phyloP scores from a whole-genome alignment of 2,329 filamentous ascomycete genomes.

The Corinectria fuckeliana region DNA sequence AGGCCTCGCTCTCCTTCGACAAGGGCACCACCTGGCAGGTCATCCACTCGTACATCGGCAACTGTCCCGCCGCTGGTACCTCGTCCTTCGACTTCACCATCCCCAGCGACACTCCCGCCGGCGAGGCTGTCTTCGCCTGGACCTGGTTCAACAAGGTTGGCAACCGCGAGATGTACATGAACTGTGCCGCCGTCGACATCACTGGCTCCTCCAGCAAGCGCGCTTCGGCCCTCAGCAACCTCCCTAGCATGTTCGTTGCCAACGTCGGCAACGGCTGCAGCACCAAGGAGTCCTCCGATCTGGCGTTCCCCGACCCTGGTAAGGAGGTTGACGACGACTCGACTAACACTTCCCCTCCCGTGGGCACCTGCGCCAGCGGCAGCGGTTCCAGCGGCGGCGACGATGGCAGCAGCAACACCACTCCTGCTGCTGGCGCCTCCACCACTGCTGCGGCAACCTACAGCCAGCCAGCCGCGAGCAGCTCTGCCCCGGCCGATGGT shows the following conservation, averaged over 20 bases:
- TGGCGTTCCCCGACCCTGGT: constrained; percentile 72
- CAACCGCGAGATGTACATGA: constrained; percentile 88
- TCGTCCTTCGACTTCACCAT: constrained; percentile 70
- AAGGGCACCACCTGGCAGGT: constrained; percentile 73
- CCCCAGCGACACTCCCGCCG: constrained; percentile 65
- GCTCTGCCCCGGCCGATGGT: constrained; percentile 28
- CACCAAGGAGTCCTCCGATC: constrained; percentile 63
- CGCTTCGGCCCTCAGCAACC: constrained; percentile 54
- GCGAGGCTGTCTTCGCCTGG: constrained; percentile 75
- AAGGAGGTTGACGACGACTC: constrained; percentile 54
- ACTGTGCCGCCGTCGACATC: constrained; percentile 76
- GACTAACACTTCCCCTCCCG: constrained; percentile 45
- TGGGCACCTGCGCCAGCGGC: constrained; percentile 42
- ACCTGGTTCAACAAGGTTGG: constrained; percentile 79
- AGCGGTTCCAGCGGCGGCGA: constrained; percentile 29
- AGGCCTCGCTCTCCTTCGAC: constrained; percentile 77
- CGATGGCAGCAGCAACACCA: constrained; percentile 17
- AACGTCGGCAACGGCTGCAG: constrained; percentile 68
- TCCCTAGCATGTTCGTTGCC: constrained; percentile 74
- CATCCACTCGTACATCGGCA: constrained; percentile 63
- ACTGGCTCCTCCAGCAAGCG: constrained; percentile 47
- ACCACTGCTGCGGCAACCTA: constrained; percentile 29
- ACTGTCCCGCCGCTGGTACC: constrained; percentile 54
- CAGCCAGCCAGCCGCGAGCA: constrained; percentile 28
- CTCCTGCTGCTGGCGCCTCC: constrained; percentile 17